Conservation (phyloP, 371 early-diverging fungal genomes). For the Batrachochytrium dendrobatidis region DNA sequence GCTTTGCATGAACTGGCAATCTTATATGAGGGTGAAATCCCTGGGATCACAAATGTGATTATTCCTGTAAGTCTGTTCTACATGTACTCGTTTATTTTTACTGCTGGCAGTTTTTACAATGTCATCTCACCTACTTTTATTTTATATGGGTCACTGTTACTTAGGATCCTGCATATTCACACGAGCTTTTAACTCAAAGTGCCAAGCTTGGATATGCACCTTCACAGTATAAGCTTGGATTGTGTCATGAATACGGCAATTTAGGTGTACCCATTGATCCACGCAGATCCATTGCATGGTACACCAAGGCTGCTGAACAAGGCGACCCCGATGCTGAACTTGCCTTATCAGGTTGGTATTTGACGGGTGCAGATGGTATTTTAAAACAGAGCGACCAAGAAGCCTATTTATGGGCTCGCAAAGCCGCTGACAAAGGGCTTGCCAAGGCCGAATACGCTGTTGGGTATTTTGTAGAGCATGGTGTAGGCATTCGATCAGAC, state of each 20-base stretch:
- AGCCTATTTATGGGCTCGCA: slow-evolving; percentile 82
- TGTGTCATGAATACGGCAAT: slow-evolving; percentile 89
- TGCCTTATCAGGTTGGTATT: slow-evolving; percentile 90
- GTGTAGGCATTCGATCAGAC: slow-evolving; percentile 66
- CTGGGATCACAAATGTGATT: slow-evolving; percentile 19
- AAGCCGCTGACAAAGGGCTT: slow-evolving; percentile 73
- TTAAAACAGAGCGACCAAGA: slow-evolving; percentile 75
- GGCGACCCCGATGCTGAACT: slow-evolving; percentile 88
- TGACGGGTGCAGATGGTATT: slow-evolving; percentile 77
- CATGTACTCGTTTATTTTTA: not conserved
- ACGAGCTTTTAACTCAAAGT: slow-evolving; percentile 82
- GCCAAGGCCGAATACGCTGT: slow-evolving; percentile 91
- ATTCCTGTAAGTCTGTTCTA: slow-evolving; percentile 30
- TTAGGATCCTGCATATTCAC: slow-evolving; percentile 74
- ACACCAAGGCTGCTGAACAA: slow-evolving; percentile 85
- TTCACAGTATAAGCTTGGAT: slow-evolving; percentile 87
- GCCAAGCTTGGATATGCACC: slow-evolving; percentile 91
- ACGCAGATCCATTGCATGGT: slow-evolving; percentile 90
- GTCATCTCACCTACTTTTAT: too few relatives aligned
- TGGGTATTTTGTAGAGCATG: slow-evolving; percentile 87
- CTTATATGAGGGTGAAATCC: slow-evolving; percentile 63
- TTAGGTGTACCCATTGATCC: slow-evolving; percentile 85
- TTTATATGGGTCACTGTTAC: not conserved
- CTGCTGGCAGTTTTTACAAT: too few relatives aligned
- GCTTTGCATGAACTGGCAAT: slow-evolving; percentile 87